Conservation (phyloP, 2,329 filamentous ascomycete species). For the Pseudophaeomoniella oleicola region DNA sequence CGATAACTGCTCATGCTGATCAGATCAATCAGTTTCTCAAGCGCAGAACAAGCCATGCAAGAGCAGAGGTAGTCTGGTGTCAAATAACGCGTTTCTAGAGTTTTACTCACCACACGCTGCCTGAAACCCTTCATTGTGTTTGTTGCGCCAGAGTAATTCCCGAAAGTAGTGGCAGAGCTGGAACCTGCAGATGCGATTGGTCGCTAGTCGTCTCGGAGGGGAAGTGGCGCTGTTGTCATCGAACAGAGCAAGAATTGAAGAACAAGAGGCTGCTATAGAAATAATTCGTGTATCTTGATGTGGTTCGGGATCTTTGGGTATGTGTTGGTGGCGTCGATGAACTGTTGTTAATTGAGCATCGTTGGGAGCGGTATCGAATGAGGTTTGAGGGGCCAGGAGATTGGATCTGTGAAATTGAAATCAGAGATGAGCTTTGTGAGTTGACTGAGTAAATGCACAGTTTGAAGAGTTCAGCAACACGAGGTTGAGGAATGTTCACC, state of each 20-base stretch:
- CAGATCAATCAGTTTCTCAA: constrained; percentile 9
- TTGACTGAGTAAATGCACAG: too few species aligned
- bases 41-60: constrained; percentile 13
- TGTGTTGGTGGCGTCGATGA: too few species aligned
- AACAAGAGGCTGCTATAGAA: neutral
- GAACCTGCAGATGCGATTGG: too few species aligned
- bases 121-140: constrained; percentile 90
- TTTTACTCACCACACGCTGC: constrained; percentile 76
- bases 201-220: neutral
- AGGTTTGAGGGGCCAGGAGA: neutral
- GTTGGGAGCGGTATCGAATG: neutral
- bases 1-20: constrained; percentile 68
- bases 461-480: too few species aligned
- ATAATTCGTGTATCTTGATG: too few species aligned
- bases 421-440: too few species aligned
- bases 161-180: too few species aligned
- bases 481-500: too few species aligned
- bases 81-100: constrained; percentile 4
- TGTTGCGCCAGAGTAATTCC: constrained; percentile 13
- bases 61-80: constrained; percentile 10
- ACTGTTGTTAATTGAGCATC: neutral
- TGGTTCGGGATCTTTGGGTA: too few species aligned
- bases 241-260: neutral
- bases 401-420: neutral
- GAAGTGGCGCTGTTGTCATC: neutral